A percentile compares a stretch with the other conserved stretches of the same genome.
Evolutionary conservation across 345 rosid species (phyloP).

Genomic region (Hibiscus trionum): DNA sequence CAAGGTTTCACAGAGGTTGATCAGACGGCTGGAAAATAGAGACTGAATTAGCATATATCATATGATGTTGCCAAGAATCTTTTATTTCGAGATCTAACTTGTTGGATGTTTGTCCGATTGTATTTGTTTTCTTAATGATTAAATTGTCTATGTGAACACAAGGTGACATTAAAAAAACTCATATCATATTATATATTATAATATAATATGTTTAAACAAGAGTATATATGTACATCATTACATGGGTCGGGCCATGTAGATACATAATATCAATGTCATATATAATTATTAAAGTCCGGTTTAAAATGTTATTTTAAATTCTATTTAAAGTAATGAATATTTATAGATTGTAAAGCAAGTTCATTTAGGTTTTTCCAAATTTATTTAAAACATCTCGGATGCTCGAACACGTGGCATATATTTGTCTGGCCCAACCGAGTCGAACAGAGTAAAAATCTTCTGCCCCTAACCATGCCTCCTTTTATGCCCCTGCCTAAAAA

Average conservation of each 20-base stretch:
- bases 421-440: constrained; percentile 15
- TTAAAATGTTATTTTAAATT: too few relatives aligned
- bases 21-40: not conserved
- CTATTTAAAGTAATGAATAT: too few relatives aligned
- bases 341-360: too few relatives aligned
- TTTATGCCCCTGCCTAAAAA: too few relatives aligned
- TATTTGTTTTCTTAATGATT: not conserved
- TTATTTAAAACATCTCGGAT: too few relatives aligned
- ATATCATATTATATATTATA: not conserved
- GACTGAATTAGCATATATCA: not conserved
- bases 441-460: too few relatives aligned
- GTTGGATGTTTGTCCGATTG: not conserved
- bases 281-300: too few relatives aligned
- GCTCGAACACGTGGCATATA: not conserved
- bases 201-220: not conserved
- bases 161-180: not conserved
- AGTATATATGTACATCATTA: not conserved
- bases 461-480: too few relatives aligned
- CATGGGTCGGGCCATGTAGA: too few relatives aligned
- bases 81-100: constrained; percentile 2
- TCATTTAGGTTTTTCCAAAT: too few relatives aligned
- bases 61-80: not conserved
- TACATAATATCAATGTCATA: too few relatives aligned
- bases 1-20: not conserved
- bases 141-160: not conserved